Base-by-base conservation (phyloP, 1,284 basidiomycete genomes). In the Leccinum solheimii region DNA sequence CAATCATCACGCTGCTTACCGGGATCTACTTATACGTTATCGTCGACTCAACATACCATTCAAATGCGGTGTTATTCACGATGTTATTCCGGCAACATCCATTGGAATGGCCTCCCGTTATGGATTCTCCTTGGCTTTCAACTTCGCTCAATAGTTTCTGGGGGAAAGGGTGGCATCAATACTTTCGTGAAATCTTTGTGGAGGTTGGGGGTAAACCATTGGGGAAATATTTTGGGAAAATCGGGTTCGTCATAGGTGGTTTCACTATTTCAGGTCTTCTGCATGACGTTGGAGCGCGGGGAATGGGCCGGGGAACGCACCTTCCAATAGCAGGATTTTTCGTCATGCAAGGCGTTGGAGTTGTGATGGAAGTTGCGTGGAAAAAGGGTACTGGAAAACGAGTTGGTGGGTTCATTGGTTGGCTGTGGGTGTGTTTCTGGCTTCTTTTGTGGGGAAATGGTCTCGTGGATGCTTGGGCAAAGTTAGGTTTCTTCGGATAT, bases 211-310 rank as follows among this genome's bases (percentile, higher is more conserved):
- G 0, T 27, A 27, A 27, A 27, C 27, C 27, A 27, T 27, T 72
- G 11, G 71, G 66, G 36, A 66, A 65, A 36, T 59, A 82, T 8
- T 68, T 82, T 32, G 86, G 85, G 16, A 77, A 78, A 16, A 60
- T 68, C 5, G 85, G 82, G 6, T 73, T 70, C 3, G 75, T 86
- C 7, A 55, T 88, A 16, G 86, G 85, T 10, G 81, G 80, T 1
- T 90, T 90, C 67, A 56, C 81, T 3, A 64, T 82, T 16, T 89
- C 87, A 0, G 86, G 81, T 3, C 45, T 83, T 2, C 64, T 90
- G 19, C 88, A 90, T 62, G 79, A 84, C 64, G 57, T 80, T 30
- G 86, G 82, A 11, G 67, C 84, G 56, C 86, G 83, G 78, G 85
- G 83, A 4, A 83, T 87, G 81, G 83, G 80, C 1, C 76, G 76